These are phyloP conservation scores for Herpetospermum pedunculosum DNA, from an alignment of 306 rosid genomes.

Conservation along the genomic window DNA sequence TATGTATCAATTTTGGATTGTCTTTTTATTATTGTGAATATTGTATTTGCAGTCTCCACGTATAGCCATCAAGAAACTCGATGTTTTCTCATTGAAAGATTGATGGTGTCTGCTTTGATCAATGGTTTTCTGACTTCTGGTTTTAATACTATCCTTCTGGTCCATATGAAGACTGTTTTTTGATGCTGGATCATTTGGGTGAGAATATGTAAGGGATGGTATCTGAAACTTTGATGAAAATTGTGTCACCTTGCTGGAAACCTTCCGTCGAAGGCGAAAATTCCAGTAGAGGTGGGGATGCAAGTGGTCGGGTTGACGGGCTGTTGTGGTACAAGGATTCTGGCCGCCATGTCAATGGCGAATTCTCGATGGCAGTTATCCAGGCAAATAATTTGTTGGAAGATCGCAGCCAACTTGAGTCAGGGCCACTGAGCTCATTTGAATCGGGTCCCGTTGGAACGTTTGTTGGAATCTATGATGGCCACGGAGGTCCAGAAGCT, in stretches of 20 bases:
- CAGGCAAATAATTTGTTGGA: constrained; percentile 89
- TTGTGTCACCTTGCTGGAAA: constrained; percentile 73
- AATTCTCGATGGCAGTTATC: constrained; percentile 92
- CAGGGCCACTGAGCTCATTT: constrained; percentile 54
- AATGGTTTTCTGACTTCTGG: constrained; percentile 41
- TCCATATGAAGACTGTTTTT: constrained; percentile 25
- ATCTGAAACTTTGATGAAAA: constrained; percentile 49
- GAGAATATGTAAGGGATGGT: constrained; percentile 91
- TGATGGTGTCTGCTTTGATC: constrained; percentile 47
- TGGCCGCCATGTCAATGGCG: constrained; percentile 65
- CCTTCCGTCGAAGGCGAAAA: constrained; percentile 37
- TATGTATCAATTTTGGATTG: constrained; percentile 2
- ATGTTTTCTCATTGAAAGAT: constrained; percentile 32
- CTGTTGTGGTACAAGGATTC: constrained; percentile 76
- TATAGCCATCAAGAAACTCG: constrained; percentile 23
- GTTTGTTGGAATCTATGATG: constrained; percentile 86
- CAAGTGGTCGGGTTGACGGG: constrained; percentile 56
- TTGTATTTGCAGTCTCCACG: constrained; percentile 42
- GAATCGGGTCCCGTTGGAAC: constrained; percentile 60
- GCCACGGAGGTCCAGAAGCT: constrained; percentile 95
- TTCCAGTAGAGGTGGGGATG: constrained; percentile 46
- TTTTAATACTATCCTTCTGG: constrained; percentile 21
- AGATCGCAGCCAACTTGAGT: constrained; percentile 92
- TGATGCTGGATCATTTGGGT: constrained; percentile 47
- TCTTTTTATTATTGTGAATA: constrained; percentile 16